Evolutionary conservation across 148 eudicot species (phyloP), one percentile per base, ranked within the genome.

Genomic region (Fagopyrum homotropicum): DNA sequence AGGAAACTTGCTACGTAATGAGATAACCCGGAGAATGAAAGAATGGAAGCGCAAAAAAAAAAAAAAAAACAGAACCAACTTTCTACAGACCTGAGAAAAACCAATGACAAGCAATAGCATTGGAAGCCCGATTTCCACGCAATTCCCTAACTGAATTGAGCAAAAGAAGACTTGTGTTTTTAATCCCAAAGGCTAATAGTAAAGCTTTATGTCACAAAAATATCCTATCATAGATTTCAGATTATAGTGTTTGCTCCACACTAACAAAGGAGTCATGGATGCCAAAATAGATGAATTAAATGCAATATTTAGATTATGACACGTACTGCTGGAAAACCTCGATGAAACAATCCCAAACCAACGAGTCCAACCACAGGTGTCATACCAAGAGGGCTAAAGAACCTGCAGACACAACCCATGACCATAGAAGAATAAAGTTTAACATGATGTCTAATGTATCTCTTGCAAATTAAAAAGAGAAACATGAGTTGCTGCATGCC

Each of bases 371-470:
- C 99, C 72, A 92, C 99, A 75, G 99, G 99, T 49, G 97, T 91
- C 99, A 96, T 96, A 61, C 99, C 99, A 80, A 96, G 98, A 78
- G 99, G 99, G 82, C 98, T 96, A 79, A 96, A 96, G 78, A 95
- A 92, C 77, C 98, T 95, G 92, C 22, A 29, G 78, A 29, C 40
- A 35, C 40, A 35, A 35, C 26, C 26, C 26, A 22, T 22, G 26
- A 22, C 1, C 40, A 35, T 35, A 35, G 40, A 35, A 35, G 40
- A 35, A 35, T 35, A 1, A 35, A 35, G 40, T 2, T 35, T 35
- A 79, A 14, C 49, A 73, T n/a, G 55, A 15, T 72, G 55, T 63
- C 45, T 69, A 35, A 73, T 61, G 46, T 69, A 26, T 47, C 47
- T n/a, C 43, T 46, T 46, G 55, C 6, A 17, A 54, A 72, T 45